phyloP scores from a whole-genome alignment of 1,139 yeast genomes.

The Geotrichum europaeum region DNA sequence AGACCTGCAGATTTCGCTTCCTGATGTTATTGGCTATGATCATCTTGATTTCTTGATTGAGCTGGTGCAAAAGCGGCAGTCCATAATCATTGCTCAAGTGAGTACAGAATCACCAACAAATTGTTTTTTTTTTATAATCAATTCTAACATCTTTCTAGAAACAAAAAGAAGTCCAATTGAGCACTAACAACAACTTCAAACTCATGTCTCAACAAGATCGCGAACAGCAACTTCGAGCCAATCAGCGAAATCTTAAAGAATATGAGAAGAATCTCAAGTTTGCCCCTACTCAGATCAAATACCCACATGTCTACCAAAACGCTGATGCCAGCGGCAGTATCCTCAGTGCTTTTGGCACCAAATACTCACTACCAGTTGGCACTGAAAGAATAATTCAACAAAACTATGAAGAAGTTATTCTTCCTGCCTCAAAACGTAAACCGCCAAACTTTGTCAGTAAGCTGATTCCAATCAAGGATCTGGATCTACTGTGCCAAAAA shows the following conservation, averaged over 20 bases:
- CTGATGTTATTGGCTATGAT: constrained; percentile 80
- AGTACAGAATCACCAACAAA: neutral
- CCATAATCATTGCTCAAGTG: constrained; percentile 15
- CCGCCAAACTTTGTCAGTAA: constrained; percentile 46
- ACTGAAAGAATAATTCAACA: constrained; percentile 54
- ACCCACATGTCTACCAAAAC: constrained; percentile 83
- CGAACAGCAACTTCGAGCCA: constrained; percentile 50
- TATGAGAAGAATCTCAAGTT: constrained; percentile 48
- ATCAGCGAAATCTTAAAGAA: constrained; percentile 40
- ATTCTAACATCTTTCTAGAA: constrained; percentile 5
- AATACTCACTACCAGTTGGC: constrained; percentile 73
- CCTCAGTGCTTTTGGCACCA: constrained; percentile 72
- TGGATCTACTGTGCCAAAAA: constrained; percentile 75
- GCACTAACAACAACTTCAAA: constrained; percentile 16
- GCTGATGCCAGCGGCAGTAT: constrained; percentile 58
- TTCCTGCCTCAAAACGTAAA: constrained; percentile 63
- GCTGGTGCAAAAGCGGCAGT: constrained; percentile 37
- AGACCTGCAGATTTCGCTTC: constrained; percentile 58
- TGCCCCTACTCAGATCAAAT: constrained; percentile 45
- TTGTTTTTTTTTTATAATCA: neutral
- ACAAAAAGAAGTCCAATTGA: constrained; percentile 8
- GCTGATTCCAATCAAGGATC: constrained; percentile 51
- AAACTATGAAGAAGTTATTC: constrained; percentile 74
- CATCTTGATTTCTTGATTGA: constrained; percentile 71
- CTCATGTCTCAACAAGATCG: constrained; percentile 54